Base-by-base conservation (phyloP, 805 yeast species). In the Saccharomycopsis fodiens region DNA sequence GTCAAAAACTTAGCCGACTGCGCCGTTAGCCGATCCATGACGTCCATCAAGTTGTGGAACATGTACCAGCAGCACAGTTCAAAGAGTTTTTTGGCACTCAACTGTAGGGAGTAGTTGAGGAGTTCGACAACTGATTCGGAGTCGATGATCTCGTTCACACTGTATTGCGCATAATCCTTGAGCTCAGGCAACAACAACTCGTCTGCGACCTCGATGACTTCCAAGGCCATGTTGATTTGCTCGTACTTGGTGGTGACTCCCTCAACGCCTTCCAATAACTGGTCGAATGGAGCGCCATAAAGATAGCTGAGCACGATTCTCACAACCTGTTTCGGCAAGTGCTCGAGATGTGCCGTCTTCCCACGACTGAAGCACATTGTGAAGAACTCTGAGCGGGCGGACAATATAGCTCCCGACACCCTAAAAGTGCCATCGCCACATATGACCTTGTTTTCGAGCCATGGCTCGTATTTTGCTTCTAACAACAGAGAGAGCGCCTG, bases 21-120 rank as follows among this genome's bases (percentile, higher is more conserved):
- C 19, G 78, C 80, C 44, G 7, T 13, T 13, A 37, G 19, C 15
- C 32, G 32, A 5, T 77, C 72, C 29, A 87, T 63, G 13, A 85
- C 55, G 2, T 76, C 57, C 25, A 79, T 87, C 45, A 84, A 62
- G 57, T 86, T 85, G 52, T 74, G 70, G 52, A 74, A 78, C 10
- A 85, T 67, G 53, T 74, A 83, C 80, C 86, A 79, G 21, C 80
- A 64, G 57, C 95, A 76, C 44, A 76, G 73, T 41, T 70, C 68
- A 49, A 77, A 68, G 31, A 88, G 59, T 52, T 79, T 74, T 10
- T 62, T 58, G 4, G 87, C 83, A 17, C 70, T 60, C 39, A 71
- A 63, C 8, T 32, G 35, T 39, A 70, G 70, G 0, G 94, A 72
- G 55, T 79, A 79, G 10, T 70, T 62, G 12, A 85, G 56, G 12